A percentile compares a stretch with the other conserved stretches of the same genome.
Conservation (phyloP, 768 basidiomycete species). For the Lactarius akahatsu region DNA sequence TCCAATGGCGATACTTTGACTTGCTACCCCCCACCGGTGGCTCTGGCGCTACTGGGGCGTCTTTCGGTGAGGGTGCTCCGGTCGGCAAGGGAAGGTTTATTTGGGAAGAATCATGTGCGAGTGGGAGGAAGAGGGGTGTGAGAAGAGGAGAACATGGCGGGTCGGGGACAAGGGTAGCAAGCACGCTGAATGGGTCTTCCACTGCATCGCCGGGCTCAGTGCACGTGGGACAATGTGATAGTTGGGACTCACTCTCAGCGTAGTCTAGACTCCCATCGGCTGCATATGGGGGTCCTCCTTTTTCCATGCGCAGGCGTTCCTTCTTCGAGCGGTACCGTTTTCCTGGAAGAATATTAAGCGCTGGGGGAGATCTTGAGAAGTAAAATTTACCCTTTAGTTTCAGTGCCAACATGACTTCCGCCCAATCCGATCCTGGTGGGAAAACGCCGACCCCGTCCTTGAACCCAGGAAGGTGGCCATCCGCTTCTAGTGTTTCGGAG, state of each 20-base stretch:
- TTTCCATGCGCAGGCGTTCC: slow-evolving; percentile 74
- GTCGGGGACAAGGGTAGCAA: slow-evolving; percentile 63
- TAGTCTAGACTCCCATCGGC: slow-evolving; percentile 83
- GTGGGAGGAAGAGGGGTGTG: slow-evolving; percentile 50
- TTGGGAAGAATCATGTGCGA: slow-evolving; percentile 31
- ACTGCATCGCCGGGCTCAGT: slow-evolving; percentile 42
- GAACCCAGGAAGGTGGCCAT: slow-evolving; percentile 72
- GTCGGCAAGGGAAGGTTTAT: slow-evolving; percentile 34
- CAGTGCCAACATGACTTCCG: slow-evolving; percentile 66
- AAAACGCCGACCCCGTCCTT: slow-evolving; percentile 75
- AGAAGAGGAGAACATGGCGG: slow-evolving; percentile 54
- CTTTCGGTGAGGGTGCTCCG: slow-evolving; percentile 34
- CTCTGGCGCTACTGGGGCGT: slow-evolving; percentile 26
- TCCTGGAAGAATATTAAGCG: slow-evolving; percentile 41
- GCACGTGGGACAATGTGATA: slow-evolving; percentile 17
- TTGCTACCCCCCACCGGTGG: slow-evolving; percentile 15
- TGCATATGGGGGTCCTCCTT: slow-evolving; percentile 65
- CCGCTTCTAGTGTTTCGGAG: slow-evolving; percentile 57
- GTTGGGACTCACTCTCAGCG: slow-evolving; percentile 54
- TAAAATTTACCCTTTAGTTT: slow-evolving; percentile 64
- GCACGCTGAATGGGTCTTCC: slow-evolving; percentile 74
- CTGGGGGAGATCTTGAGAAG: neutral
- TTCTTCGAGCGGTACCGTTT: slow-evolving; percentile 81
- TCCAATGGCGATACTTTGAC: slow-evolving; percentile 58
- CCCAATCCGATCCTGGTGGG: slow-evolving; percentile 67